These are phyloP conservation scores for Eutrema heterophyllum DNA, from an alignment of 345 rosid species.

Conservation along the genomic window DNA sequence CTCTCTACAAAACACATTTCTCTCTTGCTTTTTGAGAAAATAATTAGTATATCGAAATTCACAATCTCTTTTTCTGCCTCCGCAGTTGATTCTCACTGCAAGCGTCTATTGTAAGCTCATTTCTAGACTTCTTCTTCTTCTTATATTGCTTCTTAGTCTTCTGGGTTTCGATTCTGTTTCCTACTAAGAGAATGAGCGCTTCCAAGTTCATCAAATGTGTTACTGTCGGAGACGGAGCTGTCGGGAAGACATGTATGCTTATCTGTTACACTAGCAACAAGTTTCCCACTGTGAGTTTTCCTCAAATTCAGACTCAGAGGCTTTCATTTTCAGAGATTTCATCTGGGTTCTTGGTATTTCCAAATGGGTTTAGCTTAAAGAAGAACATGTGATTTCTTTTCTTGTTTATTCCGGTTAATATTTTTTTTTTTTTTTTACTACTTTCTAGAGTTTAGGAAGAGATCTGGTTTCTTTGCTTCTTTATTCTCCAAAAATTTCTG, in stretches of 20 bases:
- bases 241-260: conserved; percentile 99
- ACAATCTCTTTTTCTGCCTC: conserved; percentile 9
- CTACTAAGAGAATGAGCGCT: conserved; percentile 62
- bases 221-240: conserved; percentile 99
- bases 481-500: not conserved
- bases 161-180: conserved; percentile 1
- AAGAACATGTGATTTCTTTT: not conserved
- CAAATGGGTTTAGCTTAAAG: not conserved
- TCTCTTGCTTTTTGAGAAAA: not conserved
- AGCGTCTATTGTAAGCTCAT: conserved; percentile 23
- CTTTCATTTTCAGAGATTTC: not conserved
- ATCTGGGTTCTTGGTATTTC: conserved; percentile 3
- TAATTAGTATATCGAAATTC: conserved; percentile 4
- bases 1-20: conserved; percentile 14
- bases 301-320: not conserved
- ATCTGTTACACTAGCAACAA: conserved; percentile 98
- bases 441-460: not conserved
- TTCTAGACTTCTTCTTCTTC: conserved; percentile 12
- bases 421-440: not conserved
- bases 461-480: not conserved
- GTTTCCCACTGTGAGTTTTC: conserved; percentile 82
- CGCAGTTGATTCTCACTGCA: conserved; percentile 4
- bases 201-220: conserved; percentile 98
- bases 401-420: not conserved
- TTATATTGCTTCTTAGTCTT: not conserved